Evolutionary conservation across 495 filamentous ascomycete genomes (phyloP), one percentile per base, ranked within the genome.

Genomic region (Cryomyces antarcticus): DNA sequence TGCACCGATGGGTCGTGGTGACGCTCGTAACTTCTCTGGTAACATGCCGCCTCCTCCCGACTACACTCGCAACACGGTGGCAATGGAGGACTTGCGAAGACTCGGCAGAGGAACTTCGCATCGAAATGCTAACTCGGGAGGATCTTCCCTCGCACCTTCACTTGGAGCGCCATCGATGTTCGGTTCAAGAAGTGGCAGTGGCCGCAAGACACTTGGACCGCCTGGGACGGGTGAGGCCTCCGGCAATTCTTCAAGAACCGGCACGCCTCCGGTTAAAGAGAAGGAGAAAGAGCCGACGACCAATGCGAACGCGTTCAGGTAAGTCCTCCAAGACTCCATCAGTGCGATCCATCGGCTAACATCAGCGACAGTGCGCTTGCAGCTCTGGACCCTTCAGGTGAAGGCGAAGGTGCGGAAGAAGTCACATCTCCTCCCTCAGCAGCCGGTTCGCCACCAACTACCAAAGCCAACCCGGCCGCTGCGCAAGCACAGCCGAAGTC

Each of bases 301-400:
- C 31, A 75, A 79, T 45, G 68, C 72, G 42, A 97, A 95, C 64
- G 76, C 84, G 50, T 97, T 89, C 68, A 85, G 83, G 89, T 93
- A 66, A 55, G 63, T 43, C 44, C 4, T 17, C 30, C 30, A 9
- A 33, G 17, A 12, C 28, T 41, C 35, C 33, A 40, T 41, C 37
- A 5, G 51, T 33, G 4, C 36, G 44, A n/a, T 42, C 6, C 30
- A 1, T 6, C 29, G 47, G 39, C 52, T 60, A 59, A 60, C 47
- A 41, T 47, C 43, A 7, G 7, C 42, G 39, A 6, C 43, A 78
- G 74, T 61, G 71, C 73, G 49, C 66, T 78, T 37, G 73, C 70
- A 50, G 53, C 49, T 46, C 59, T 76, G 45, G 72, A 76, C 54
- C 63, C 64, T 43, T 62, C 52, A 28, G 45, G 47, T 39, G 34